These are phyloP conservation scores for Rhizophora mangle DNA, from an alignment of 345 rosid species.

Conservation along the genomic window DNA sequence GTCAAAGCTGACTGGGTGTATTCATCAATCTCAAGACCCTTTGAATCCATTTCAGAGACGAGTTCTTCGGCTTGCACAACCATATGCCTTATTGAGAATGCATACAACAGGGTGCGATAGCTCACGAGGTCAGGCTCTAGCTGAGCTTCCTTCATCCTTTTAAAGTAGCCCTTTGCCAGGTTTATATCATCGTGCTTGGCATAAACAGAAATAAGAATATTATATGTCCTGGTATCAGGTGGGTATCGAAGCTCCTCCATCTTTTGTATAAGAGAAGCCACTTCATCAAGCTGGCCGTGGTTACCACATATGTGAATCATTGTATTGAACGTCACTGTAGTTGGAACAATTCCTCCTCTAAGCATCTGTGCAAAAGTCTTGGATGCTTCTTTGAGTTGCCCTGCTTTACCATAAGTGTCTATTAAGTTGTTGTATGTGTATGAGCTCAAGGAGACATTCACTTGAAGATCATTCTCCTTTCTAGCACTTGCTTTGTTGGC, in stretches of 20 bases:
- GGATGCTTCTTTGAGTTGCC: constrained; percentile 67
- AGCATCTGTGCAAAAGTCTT: constrained; percentile 64
- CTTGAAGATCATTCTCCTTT: constrained; percentile 14
- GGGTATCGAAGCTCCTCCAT: constrained; percentile 68
- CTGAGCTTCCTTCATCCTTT: constrained; percentile 57
- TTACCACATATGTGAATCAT: constrained; percentile 85
- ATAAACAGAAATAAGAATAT: constrained; percentile 75
- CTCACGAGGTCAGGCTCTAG: constrained; percentile 79
- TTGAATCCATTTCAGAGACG: constrained; percentile 62
- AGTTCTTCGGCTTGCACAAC: constrained; percentile 69
- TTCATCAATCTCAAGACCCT: constrained; percentile 70
- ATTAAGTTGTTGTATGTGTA: constrained; percentile 78
- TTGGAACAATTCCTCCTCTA: constrained; percentile 63
- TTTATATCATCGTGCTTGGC: constrained; percentile 58
- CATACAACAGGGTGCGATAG: constrained; percentile 78
- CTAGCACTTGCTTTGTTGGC: constrained; percentile 10
- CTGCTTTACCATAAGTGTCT: constrained; percentile 81
- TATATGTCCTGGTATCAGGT: constrained; percentile 85
- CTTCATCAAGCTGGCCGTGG: constrained; percentile 60
- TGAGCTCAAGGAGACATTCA: constrained; percentile 48
- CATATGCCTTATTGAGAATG: constrained; percentile 76
- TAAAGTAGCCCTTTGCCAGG: constrained; percentile 50
- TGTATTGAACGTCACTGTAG: constrained; percentile 81
- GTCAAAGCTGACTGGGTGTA: constrained; percentile 83
- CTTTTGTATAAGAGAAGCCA: constrained; percentile 55